Evolutionary conservation across 2,329 filamentous ascomycete species (phyloP).

Genomic region (Apiospora saccharicola): DNA sequence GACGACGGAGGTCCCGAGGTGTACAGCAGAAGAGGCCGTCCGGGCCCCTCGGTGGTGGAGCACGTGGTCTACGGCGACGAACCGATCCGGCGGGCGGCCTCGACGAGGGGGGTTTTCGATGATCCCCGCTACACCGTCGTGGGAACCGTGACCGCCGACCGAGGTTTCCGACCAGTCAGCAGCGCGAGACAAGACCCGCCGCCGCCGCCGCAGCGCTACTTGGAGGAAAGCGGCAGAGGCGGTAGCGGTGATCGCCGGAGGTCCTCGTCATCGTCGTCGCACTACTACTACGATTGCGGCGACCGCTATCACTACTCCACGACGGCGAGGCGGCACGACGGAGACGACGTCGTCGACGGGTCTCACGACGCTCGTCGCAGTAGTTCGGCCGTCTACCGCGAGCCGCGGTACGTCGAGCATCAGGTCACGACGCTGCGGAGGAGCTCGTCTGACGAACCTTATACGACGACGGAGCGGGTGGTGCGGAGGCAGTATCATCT

Average conservation of each 20-base stretch:
- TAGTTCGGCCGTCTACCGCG: not conserved
- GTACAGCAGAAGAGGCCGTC: not conserved
- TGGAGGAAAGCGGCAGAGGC: not conserved
- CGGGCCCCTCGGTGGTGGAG: not conserved
- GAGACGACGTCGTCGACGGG: too few species aligned
- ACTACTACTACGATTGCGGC: not conserved
- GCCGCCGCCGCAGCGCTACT: not conserved
- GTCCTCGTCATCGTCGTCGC: not conserved
- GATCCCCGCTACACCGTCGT: not conserved
- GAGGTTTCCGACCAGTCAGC: not conserved
- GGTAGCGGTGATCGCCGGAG: not conserved
- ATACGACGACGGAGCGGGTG: conserved; percentile 1
- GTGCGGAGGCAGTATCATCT: not conserved
- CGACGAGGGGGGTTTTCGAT: not conserved
- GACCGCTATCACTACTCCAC: not conserved
- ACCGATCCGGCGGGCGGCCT: not conserved
- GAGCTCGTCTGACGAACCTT: not conserved
- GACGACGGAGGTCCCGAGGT: not conserved
- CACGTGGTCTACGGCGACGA: not conserved
- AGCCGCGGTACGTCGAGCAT: not conserved
- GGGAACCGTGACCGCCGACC: too few species aligned
- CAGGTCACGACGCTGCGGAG: not conserved
- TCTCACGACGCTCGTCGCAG: too few species aligned
- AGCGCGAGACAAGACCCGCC: not conserved
- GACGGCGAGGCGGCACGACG: not conserved